Evolutionary conservation across 441 rosid species (phyloP), one percentile per base, ranked within the genome.

Genomic region (Dalechampia spathulata): DNA sequence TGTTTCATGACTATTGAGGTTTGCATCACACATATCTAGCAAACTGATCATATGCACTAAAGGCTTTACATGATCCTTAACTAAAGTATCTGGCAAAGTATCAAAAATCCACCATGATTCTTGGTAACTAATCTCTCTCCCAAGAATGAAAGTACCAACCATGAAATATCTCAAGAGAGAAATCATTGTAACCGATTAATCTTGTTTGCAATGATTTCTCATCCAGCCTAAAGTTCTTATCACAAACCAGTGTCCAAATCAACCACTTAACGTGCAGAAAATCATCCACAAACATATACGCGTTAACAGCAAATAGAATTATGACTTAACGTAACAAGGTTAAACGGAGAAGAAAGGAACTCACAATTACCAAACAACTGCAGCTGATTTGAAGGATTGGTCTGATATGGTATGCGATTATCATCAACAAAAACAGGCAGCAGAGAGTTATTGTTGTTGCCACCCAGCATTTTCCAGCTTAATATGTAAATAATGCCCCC

Each of bases 361-460:
- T 76, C 64, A 83, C 96, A 61, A 57, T 68, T 81, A 68, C 81
- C 87, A 62, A 85, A 74, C 62, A 85, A 66, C 68, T 85, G 90
- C 53, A 81, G 79, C 67, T 83, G 91, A 72, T 74, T 81, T 32
- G 93, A 61, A 60, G 73, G 60, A 63, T 76, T 81, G 6, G 77
- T 32, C 66, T 83, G 94, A 68, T 83, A 83, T 21, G 69, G 85
- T 46, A 80, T 72, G 50, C 38, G 76, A 60, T 73, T 78, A 55
- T 81, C 81, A 41, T 80, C 83, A 58, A 77, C 34, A 44, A 68
- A 69, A 62, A 65, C 75, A 15, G 86, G 91, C 57, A 72, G 73
- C 55, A 64, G 57, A 55, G 78, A 68, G 79, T 74, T 83, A 37
- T 60, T 60, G 11, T 70, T 76, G 72, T 78, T 79, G 60, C 87